Conservation (phyloP, 163 green algal species). For the Chlorella variabilis region DNA sequence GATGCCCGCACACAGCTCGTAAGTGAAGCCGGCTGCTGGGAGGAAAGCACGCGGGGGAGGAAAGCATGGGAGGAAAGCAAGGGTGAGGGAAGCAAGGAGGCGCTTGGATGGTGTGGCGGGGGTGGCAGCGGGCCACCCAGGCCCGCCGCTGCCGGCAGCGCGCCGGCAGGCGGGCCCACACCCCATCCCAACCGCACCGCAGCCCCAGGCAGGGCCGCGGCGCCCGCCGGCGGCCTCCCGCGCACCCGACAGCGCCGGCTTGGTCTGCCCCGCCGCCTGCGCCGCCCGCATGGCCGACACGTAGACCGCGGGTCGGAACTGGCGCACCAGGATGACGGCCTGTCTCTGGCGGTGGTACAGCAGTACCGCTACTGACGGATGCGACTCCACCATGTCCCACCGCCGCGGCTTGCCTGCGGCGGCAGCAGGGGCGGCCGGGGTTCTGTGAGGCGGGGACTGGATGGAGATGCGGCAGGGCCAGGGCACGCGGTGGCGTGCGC, state of each 20-base stretch:
- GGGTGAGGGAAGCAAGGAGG: not conserved
- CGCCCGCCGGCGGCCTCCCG: no score
- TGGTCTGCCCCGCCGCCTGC: conserved; percentile 3
- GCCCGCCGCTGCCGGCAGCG: no score
- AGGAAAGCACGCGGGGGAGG: no score
- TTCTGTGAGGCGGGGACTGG: no score
- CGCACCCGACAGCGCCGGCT: conserved; percentile 13
- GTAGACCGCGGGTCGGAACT: conserved; percentile 77
- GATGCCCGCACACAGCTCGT: conserved; percentile 91
- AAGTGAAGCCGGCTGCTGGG: conserved; percentile 78
- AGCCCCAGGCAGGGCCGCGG: no score
- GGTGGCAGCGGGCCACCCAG: no score
- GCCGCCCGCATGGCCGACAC: not conserved
- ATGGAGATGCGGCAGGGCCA: no score
- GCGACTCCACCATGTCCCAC: conserved; percentile 84
- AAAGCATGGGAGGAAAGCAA: not conserved
- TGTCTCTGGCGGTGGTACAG: conserved; percentile 75
- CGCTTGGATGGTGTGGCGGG: not conserved
- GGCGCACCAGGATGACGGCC: conserved; percentile 79
- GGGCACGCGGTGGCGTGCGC: no score
- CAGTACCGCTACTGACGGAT: conserved; percentile 76
- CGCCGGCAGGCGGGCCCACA: no score
- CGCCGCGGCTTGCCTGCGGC: conserved; percentile 67
- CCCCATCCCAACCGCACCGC: no score
- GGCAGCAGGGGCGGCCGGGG: not conserved